Percentiles rank a stretch among this genome's conserved stretches.
These are phyloP conservation scores for Xylaria sp. DNA, from an alignment of 2,329 filamentous ascomycete genomes.

Conservation along the genomic window DNA sequence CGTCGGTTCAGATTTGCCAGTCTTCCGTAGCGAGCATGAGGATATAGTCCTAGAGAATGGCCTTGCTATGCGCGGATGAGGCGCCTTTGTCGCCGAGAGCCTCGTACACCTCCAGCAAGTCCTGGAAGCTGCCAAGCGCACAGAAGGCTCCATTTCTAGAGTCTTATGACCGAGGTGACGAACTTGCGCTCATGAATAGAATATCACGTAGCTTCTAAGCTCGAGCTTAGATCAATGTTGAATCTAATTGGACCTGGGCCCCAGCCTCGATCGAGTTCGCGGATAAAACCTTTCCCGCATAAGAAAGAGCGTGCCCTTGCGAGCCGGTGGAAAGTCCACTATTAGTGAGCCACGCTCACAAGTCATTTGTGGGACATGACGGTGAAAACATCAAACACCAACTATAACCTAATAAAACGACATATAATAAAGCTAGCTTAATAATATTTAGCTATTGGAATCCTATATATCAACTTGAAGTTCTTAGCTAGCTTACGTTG, in stretches of 20 bases:
- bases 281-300: slow-evolving; percentile 9
- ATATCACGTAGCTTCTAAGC: slow-evolving; percentile 4
- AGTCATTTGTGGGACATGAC: background rate
- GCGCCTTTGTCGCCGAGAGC: slow-evolving; percentile 20
- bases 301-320: too few relatives aligned
- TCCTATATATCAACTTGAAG: too few relatives aligned
- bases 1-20: slow-evolving; percentile 12
- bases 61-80: slow-evolving; percentile 22
- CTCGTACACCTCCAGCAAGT: slow-evolving; percentile 36
- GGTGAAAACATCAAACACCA: too few relatives aligned
- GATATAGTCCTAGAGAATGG: slow-evolving; percentile 28
- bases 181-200: slow-evolving; percentile 10
- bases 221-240: background rate
- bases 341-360: too few relatives aligned
- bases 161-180: slow-evolving; percentile 4
- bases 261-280: background rate
- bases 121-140: slow-evolving; percentile 32
- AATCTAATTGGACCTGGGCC: background rate
- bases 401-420: too few relatives aligned
- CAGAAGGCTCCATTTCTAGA: slow-evolving; percentile 34
- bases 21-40: slow-evolving; percentile 10
- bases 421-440: too few relatives aligned
- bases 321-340: too few relatives aligned
- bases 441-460: too few relatives aligned
- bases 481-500: too few relatives aligned